Evolutionary conservation across 257 asterid genomes (phyloP).

Genomic region (Nemophila menziesii): DNA sequence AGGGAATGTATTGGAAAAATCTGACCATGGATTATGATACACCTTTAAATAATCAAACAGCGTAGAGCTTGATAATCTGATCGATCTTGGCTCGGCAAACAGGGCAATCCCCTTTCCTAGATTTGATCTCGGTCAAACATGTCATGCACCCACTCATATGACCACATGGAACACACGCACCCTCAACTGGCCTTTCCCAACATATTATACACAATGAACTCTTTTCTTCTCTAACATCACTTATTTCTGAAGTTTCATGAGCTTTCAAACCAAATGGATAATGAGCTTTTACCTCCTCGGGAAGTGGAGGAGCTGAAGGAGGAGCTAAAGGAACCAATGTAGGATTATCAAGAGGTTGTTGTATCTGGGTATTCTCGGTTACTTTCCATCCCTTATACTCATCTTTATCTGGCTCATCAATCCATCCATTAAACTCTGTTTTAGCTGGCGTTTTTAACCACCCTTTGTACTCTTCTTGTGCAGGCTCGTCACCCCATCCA

Average conservation of each 20-base stretch:
- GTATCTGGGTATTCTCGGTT: slow-evolving; percentile 1
- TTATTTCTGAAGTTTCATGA: slow-evolving; percentile 3
- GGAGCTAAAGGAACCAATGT: slow-evolving; percentile 5
- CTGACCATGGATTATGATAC: background rate
- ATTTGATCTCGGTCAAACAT: slow-evolving; percentile 13
- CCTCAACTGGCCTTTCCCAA: slow-evolving; percentile 15
- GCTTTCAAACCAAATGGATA: background rate
- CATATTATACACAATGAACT: slow-evolving; percentile 12
- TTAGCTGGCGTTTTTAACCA: background rate
- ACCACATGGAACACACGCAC: slow-evolving; percentile 17
- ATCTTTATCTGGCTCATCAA: slow-evolving; percentile 1
- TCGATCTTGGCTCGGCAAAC: slow-evolving; percentile 11
- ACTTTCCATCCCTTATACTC: slow-evolving; percentile 7
- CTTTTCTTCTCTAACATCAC: slow-evolving; percentile 1
- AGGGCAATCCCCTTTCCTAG: slow-evolving; percentile 11
- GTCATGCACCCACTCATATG: slow-evolving; percentile 16
- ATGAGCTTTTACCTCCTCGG: background rate
- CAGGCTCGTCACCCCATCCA: slow-evolving; percentile 6
- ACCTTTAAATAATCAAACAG: slow-evolving; percentile 1
- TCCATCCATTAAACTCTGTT: slow-evolving; percentile 2
- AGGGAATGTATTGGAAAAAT: background rate
- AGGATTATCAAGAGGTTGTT: background rate
- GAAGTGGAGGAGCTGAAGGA: slow-evolving; percentile 15
- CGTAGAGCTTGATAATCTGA: slow-evolving; percentile 11
- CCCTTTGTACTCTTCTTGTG: slow-evolving; percentile 4